Conservation (phyloP, 1,284 basidiomycete genomes). For the Exobasidium rhododendri region DNA sequence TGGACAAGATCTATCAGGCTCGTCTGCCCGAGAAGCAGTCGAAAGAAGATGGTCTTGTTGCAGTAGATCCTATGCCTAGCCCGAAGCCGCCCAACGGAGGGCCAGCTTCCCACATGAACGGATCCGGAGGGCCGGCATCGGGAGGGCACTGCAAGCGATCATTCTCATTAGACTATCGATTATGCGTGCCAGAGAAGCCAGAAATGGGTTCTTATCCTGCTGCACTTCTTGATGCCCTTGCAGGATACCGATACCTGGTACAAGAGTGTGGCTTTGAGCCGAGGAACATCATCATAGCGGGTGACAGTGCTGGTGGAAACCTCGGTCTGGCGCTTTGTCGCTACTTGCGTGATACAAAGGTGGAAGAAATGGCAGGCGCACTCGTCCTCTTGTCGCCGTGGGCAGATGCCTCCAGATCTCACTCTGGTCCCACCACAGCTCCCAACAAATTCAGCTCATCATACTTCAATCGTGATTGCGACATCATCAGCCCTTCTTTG, state of each 20-base stretch:
- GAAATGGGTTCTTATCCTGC: slow-evolving; percentile 43
- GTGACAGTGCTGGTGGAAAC: slow-evolving; percentile 71
- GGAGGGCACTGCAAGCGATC: slow-evolving; percentile 23
- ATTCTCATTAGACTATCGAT: slow-evolving; percentile 48
- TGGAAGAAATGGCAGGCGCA: slow-evolving; percentile 27
- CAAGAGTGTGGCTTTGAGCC: slow-evolving; percentile 35
- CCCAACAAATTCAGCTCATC: slow-evolving; percentile 39
- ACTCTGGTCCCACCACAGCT: slow-evolving; percentile 38
- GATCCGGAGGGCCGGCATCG: not conserved
- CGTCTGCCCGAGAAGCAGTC: not conserved
- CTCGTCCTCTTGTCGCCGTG: slow-evolving; percentile 49
- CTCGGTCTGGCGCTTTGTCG: slow-evolving; percentile 61
- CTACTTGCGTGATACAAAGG: slow-evolving; percentile 51
- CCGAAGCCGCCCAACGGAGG: slow-evolving; percentile 6
- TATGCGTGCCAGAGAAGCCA: slow-evolving; percentile 36
- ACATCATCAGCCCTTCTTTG: slow-evolving; percentile 40
- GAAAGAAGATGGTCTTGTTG: not conserved
- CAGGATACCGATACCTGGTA: slow-evolving; percentile 47
- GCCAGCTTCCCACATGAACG: not conserved
- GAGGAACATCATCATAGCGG: slow-evolving; percentile 64
- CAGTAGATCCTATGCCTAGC: not conserved
- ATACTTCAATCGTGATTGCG: slow-evolving; percentile 32
- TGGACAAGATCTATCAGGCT: slow-evolving; percentile 24
- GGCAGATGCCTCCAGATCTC: slow-evolving; percentile 50
- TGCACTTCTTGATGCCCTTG: slow-evolving; percentile 42